Evolutionary conservation across 306 rosid genomes (phyloP).

Genomic region (Fagus crenata): DNA sequence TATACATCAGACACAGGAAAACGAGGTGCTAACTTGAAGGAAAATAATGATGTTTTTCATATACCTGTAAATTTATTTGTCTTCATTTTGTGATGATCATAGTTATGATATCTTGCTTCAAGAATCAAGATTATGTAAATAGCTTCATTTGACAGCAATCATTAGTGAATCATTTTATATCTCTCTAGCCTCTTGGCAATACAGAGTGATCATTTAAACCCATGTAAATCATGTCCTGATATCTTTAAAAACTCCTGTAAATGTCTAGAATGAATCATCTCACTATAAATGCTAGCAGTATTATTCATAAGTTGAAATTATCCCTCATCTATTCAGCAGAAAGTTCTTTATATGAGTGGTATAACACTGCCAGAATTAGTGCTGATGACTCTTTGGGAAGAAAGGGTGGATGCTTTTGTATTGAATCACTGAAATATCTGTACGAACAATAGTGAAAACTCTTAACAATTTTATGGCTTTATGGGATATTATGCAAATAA

Average conservation of each 20-base stretch:
- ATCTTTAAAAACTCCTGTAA: neutral
- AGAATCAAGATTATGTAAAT: neutral
- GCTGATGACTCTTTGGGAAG: neutral
- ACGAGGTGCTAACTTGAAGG: neutral
- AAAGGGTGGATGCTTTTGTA: neutral
- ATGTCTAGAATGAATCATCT: neutral
- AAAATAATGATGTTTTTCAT: neutral
- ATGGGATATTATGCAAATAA: neutral
- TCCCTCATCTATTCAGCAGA: neutral
- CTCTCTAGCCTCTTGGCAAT: neutral
- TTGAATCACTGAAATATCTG: neutral
- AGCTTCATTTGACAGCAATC: neutral
- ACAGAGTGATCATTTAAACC: neutral
- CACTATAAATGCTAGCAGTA: neutral
- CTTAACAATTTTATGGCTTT: neutral
- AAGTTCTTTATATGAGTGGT: neutral
- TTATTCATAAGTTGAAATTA: neutral
- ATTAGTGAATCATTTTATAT: neutral
- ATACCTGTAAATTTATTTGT: neutral
- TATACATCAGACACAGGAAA: constrained; percentile 15
- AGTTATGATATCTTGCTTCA: neutral
- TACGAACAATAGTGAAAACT: neutral
- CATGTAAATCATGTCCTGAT: neutral
- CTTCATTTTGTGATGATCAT: neutral
- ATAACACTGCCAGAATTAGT: neutral